Evolutionary conservation across 768 basidiomycete species (phyloP), one percentile per base, ranked within the genome.

Genomic region (Serpula lacrymans): DNA sequence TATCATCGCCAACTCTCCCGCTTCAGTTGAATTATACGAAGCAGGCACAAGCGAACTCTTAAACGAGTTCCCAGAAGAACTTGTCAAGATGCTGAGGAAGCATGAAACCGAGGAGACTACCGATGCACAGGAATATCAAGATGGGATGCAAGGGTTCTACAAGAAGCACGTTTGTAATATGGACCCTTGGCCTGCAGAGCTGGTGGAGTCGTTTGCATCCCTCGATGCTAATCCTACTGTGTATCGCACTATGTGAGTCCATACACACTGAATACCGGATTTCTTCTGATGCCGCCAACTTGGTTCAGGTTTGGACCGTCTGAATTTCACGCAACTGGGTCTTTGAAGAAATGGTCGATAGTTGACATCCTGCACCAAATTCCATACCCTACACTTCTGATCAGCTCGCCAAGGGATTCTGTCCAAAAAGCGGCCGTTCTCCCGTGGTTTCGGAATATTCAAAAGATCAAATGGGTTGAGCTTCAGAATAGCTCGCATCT

Each of bases 291-390:
- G n/a, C n/a, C 17, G 23, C 12, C 9, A 26, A 32, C 41, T 23
- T 26, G 22, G 18, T 28, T 31, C 22, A 57, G 51, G 43, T 12
- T 47, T 30, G 42, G 55, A 26, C 10, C 59, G 5, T 61, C 62
- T 18, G 67, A 70, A 47, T 70, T 70, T 48, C 52, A 54, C 24
- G 61, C 67, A 14, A 58, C 63, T 8, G 71, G 71, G 0, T 55
- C 68, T 1, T 42, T 78, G 29, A 69, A 69, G 49, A 48, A 60
- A 2, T 80, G 77, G 77, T 55, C 63, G 10, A 67, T 76, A 36
- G 51, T 74, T 11, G 66, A 71, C 28, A 59, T 67, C 9, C 52
- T 77, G 7, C 58, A 65, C 44, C 65, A 57, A 4, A 71, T 77
- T 20, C 27, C 41, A 5, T 58, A 59, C 6, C 60, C 68, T 1